These are phyloP conservation scores for Eremothecium cymbalariae DNA, from an alignment of 1,139 yeast genomes.

Conservation along the genomic window DNA sequence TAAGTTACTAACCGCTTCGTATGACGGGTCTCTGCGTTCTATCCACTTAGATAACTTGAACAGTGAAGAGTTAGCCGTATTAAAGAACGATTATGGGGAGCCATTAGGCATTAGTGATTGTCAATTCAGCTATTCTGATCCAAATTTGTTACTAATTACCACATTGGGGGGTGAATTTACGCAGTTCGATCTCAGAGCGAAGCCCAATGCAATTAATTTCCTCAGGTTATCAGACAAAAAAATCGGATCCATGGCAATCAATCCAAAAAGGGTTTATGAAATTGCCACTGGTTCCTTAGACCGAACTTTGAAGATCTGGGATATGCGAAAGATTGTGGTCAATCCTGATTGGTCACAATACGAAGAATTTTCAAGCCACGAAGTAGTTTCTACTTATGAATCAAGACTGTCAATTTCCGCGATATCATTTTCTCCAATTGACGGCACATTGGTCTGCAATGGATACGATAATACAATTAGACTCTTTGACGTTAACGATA, in stretches of 20 bases:
- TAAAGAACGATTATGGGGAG: constrained; percentile 45
- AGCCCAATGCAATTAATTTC: constrained; percentile 30
- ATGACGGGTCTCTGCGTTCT: constrained; percentile 76
- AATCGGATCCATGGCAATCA: constrained; percentile 78
- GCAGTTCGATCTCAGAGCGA: constrained; percentile 54
- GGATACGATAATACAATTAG: constrained; percentile 84
- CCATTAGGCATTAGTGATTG: constrained; percentile 46
- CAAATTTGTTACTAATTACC: constrained; percentile 56
- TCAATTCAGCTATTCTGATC: constrained; percentile 51
- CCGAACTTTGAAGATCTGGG: constrained; percentile 80
- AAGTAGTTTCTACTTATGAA: constrained; percentile 46
- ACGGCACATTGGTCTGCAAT: constrained; percentile 69
- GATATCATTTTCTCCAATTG: constrained; percentile 75
- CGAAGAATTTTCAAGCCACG: constrained; percentile 35
- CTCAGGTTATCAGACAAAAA: constrained; percentile 74
- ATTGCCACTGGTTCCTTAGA: constrained; percentile 86
- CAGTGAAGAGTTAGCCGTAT: constrained; percentile 49
- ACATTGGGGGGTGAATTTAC: constrained; percentile 76
- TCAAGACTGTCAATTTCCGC: constrained; percentile 76
- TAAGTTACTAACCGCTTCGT: constrained; percentile 61
- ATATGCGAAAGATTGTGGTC: constrained; percentile 49
- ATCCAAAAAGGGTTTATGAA: constrained; percentile 54
- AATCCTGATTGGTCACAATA: constrained; percentile 41
- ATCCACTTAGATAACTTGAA: constrained; percentile 57
- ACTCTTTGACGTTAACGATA: constrained; percentile 40